Evolutionary conservation across 139 green algal species (phyloP).

Genomic region (Chlorella sp.): DNA sequence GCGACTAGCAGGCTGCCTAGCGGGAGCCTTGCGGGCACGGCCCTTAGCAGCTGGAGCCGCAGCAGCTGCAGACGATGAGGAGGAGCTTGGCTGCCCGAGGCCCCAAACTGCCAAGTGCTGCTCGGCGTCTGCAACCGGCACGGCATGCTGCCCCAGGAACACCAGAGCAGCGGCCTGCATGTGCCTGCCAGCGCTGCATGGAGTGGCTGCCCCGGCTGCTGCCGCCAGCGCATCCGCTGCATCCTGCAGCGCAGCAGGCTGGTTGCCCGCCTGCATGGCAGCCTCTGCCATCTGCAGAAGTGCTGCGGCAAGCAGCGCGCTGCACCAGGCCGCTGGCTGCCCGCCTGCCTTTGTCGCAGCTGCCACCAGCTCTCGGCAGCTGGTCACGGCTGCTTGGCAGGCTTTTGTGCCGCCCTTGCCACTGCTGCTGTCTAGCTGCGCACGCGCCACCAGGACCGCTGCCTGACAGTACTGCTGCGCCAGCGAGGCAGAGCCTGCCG

Average conservation of each 20-base stretch:
- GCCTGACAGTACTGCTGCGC: background rate
- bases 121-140: background rate
- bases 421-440: background rate
- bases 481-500: background rate
- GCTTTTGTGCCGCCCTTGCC: background rate
- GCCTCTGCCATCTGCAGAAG: constrained; percentile 6
- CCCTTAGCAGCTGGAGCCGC: background rate
- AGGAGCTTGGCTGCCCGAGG: background rate
- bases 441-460: background rate
- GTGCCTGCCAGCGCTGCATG: constrained; percentile 1
- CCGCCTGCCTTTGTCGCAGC: background rate
- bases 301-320: background rate
- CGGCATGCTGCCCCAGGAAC: constrained; percentile 5
- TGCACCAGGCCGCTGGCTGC: background rate
- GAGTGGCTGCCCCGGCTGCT: background rate
- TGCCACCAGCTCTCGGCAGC: background rate
- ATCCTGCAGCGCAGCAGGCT: background rate
- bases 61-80: background rate
- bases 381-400: background rate
- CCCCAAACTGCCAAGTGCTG: constrained; percentile 18
- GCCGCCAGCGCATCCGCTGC: background rate
- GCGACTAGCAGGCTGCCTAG: background rate
- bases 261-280: background rate
- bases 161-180: constrained; percentile 14
- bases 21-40: background rate